Evolutionary conservation across 2,329 filamentous ascomycete species (phyloP), one percentile per base, ranked within the genome.

Genomic region (Penicillium sp.): DNA sequence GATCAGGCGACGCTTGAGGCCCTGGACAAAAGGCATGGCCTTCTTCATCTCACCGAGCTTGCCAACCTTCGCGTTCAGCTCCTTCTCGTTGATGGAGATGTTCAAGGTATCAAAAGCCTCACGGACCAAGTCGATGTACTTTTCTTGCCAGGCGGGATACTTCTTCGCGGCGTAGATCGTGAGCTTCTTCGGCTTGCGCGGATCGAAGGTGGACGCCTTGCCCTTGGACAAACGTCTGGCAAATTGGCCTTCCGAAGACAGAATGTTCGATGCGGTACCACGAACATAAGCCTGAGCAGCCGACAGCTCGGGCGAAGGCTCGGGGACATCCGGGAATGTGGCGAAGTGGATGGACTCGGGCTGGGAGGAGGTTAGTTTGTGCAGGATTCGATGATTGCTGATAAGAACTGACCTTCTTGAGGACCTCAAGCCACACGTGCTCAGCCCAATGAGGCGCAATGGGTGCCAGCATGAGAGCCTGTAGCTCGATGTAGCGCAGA

Each of bases 11-110:
- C 78, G 85, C 81, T 95, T 95, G 43, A 96, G 71, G 5, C 64
- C 69, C 69, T 96, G 89, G 33, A 95, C 82, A 59, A 95, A 96
- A 0, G 92, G 92, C 90, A 96, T 96, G 2, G 88, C 90, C 70
- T 93, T 92, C 79, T 96, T 98, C 76, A 88, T 87, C 48, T 68
- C 66, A 29, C 80, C 80, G 58, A 87, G 74, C 72, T 94, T 94
- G 52, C 79, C 80, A 41, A 95, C 82, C 58, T 80, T 77, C 50
- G 79, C 80, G 55, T 80, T 85, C 31, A 95, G 71, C 39, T 78
- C 79, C 71, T 93, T 94, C 62, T 93, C 85, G 58, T 94, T 82
- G 48, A 84, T 67, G 7, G 71, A 69, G 48, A 84, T 71, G 49
- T 69, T 77, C 32, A 75, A 52, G 12, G 74, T 64, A 44, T 85